Base-by-base conservation (phyloP, 169 alveolate species). In the Cryptosporidium meleagridis region DNA sequence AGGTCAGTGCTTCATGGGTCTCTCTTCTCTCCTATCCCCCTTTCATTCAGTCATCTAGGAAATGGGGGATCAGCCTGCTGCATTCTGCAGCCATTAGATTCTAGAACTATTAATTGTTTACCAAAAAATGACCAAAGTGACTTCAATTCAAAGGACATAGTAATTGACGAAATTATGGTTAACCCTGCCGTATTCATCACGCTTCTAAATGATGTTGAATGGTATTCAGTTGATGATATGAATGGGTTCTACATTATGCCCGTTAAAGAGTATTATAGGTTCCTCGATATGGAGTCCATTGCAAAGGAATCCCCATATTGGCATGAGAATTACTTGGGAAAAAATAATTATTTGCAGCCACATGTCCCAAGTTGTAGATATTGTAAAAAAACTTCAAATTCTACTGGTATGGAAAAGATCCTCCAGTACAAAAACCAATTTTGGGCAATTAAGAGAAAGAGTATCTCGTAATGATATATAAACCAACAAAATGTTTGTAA, bases 1-100 rank as follows among this genome's bases (percentile, higher is more conserved):
- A 91, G 96, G 53, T 85, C 97, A 39, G 89, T 80, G 52, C 68
- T 80, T 23, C 89, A 80, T 21, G 89, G 89, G 41, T 61, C 89
- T 18, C 41, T 80, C 12, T 80, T 80, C 26, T 23, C 59, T 35
- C 89, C 89, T 18, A 80, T 80, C 1, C 89, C 89, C 2, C 73
- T 80, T 31, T 80, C 89, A 26, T 62, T 80, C 39, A 80, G 75
- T 65, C 73, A 65, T 44, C 65, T 62, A 16, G 86, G 68, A 33
- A 62, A 80, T 18, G 52, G 69, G 23, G 59, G 55, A 7, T 80
- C 89, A 21, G 51, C 73, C 1, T 65, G 23, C 53, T 80, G 89
- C n/a, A 80, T 80, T 41, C 35, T 80, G 29, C 89, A 80, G 45
- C 89, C 89, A 31, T 48, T 80, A n/a, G 89, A 80, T 33, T 80